These are phyloP conservation scores for Anthostomella pinea DNA, from an alignment of 2,329 filamentous ascomycete species.

Conservation along the genomic window DNA sequence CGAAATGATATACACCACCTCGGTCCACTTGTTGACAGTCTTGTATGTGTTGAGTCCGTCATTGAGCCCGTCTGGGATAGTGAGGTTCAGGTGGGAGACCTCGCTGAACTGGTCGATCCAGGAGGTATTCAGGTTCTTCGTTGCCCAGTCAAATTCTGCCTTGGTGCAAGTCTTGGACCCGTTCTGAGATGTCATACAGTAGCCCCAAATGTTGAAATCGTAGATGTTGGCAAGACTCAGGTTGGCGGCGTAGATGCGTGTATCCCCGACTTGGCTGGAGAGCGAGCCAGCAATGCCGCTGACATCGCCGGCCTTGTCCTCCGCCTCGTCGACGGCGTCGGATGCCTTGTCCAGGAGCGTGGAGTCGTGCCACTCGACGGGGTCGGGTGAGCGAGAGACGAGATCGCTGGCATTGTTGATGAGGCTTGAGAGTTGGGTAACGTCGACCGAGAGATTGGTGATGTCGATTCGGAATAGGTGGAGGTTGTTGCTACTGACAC, in stretches of 20 bases:
- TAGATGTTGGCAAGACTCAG: conserved; percentile 73
- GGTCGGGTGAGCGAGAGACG: conserved; percentile 11
- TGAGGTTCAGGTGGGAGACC: conserved; percentile 51
- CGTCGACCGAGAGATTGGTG: conserved; percentile 54
- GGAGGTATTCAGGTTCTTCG: conserved; percentile 61
- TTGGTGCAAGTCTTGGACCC: conserved; percentile 65
- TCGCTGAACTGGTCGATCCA: conserved; percentile 38
- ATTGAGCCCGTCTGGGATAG: conserved; percentile 65
- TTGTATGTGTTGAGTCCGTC: conserved; percentile 70
- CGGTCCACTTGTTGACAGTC: conserved; percentile 75
- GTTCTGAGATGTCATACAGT: conserved; percentile 65
- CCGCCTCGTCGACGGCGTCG: too few relatives aligned
- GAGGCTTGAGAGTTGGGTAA: conserved; percentile 32
- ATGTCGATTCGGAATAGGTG: conserved; percentile 62
- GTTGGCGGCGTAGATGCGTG: conserved; percentile 54
- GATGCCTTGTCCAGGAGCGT: conserved; percentile 7
- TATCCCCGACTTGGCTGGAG: too few relatives aligned
- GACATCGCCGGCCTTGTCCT: conserved; percentile 5
- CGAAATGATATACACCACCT: conserved; percentile 75
- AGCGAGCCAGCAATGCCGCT: conserved; percentile 24
- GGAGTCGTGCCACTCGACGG: conserved; percentile 18
- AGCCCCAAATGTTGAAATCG: conserved; percentile 81
- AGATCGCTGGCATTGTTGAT: conserved; percentile 17
- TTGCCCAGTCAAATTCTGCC: conserved; percentile 73
- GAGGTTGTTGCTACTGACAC: conserved; percentile 53